phyloP scores from a whole-genome alignment of 352 stramenopile genomes.

The Phytopythium oedochilum region DNA sequence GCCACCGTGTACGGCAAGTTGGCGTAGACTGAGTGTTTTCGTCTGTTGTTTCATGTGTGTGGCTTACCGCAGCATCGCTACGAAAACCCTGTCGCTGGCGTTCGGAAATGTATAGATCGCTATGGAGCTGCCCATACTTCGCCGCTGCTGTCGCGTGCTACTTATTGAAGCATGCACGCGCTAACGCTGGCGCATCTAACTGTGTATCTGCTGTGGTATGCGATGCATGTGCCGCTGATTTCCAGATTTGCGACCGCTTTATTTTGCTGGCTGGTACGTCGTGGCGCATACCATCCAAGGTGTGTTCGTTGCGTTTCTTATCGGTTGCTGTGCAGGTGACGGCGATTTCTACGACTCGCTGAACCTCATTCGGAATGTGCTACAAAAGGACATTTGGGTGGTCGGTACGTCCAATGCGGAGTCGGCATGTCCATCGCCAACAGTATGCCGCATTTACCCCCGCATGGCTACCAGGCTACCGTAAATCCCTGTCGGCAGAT shows the following conservation, averaged over 20 bases:
- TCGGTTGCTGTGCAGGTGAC: slow-evolving; percentile 41
- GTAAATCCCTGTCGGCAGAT: slow-evolving; percentile 64
- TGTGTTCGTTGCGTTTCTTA: neutral
- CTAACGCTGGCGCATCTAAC: neutral
- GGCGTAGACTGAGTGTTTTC: neutral
- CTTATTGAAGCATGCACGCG: neutral
- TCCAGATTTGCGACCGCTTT: slow-evolving; percentile 75
- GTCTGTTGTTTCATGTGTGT: neutral
- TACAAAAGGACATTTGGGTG: slow-evolving; percentile 84
- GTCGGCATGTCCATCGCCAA: too few relatives aligned
- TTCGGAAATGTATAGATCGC: slow-evolving; percentile 68
- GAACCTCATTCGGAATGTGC: slow-evolving; percentile 73
- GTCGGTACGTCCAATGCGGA: slow-evolving; percentile 36
- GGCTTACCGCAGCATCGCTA: slow-evolving; percentile 54
- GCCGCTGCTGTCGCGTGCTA: slow-evolving; percentile 2
- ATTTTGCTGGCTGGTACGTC: slow-evolving; percentile 71
- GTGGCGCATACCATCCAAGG: too few relatives aligned
- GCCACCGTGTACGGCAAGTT: too few relatives aligned
- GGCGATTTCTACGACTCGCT: slow-evolving; percentile 86
- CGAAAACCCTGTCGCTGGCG: slow-evolving; percentile 80
- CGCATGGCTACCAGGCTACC: slow-evolving; percentile 40
- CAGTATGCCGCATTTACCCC: neutral
- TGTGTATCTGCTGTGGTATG: slow-evolving; percentile 8
- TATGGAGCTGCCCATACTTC: neutral
- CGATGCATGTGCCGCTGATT: neutral